Evolutionary conservation across 495 filamentous ascomycete genomes (phyloP).

Genomic region (Talaromyces thailandensis): DNA sequence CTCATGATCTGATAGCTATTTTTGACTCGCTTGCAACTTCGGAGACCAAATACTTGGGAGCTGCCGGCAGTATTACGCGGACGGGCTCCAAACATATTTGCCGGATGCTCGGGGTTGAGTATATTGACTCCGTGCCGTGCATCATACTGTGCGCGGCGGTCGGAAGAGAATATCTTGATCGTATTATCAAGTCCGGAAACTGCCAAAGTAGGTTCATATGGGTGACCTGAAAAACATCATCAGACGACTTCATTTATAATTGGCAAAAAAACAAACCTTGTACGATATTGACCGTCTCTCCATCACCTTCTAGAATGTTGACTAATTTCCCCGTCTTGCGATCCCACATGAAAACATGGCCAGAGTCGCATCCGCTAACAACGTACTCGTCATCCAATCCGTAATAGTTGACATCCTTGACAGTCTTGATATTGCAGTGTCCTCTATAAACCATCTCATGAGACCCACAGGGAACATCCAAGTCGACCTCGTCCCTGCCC

Average conservation of each 20-base stretch:
- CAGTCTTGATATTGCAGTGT: conserved; percentile 66
- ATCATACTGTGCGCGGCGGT: conserved; percentile 47
- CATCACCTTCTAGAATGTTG: conserved; percentile 63
- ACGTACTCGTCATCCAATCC: conserved; percentile 69
- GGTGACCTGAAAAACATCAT: conserved; percentile 42
- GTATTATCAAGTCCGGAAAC: conserved; percentile 67
- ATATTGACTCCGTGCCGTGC: conserved; percentile 50
- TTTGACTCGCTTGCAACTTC: conserved; percentile 50
- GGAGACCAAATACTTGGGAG: conserved; percentile 30
- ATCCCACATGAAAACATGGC: conserved; percentile 66
- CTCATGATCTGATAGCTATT: conserved; percentile 54
- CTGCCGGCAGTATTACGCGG: conserved; percentile 10
- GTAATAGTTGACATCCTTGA: conserved; percentile 70
- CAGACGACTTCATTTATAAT: not conserved
- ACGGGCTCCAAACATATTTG: conserved; percentile 17
- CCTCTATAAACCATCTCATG: conserved; percentile 54
- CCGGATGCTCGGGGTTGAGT: conserved; percentile 29
- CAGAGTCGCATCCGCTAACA: conserved; percentile 60
- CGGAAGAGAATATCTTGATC: conserved; percentile 67
- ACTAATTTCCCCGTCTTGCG: conserved; percentile 52
- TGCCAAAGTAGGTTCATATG: conserved; percentile 63
- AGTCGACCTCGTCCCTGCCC: conserved; percentile 38
- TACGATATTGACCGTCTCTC: conserved; percentile 66
- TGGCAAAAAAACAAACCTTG: conserved; percentile 37
- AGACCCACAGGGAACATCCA: conserved; percentile 44